These are phyloP conservation scores for Thelonectria rubi DNA, from an alignment of 2,329 filamentous ascomycete species.

Conservation along the genomic window DNA sequence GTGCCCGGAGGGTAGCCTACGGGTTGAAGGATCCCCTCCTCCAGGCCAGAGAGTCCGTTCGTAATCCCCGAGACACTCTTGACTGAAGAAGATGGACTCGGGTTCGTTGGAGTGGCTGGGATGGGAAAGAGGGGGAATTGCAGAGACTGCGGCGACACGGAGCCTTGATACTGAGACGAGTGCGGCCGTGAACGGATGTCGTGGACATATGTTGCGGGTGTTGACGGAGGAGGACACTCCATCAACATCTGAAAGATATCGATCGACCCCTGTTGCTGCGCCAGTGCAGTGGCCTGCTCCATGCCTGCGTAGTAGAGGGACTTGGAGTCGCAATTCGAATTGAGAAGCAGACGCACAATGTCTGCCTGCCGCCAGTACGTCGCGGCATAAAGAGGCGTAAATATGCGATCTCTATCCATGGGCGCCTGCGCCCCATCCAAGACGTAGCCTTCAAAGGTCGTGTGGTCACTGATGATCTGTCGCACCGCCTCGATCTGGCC, in stretches of 20 bases:
- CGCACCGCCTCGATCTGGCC: conserved; percentile 34
- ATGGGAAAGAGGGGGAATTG: not conserved
- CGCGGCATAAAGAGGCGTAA: conserved; percentile 44
- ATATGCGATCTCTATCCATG: conserved; percentile 25
- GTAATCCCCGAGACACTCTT: conserved; percentile 31
- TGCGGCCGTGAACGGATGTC: conserved; percentile 23
- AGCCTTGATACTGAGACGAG: conserved; percentile 12
- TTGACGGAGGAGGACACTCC: conserved; percentile 9
- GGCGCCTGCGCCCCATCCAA: conserved; percentile 16
- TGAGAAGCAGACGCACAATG: conserved; percentile 37
- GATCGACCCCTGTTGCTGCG: conserved; percentile 26
- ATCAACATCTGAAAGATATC: conserved; percentile 35
- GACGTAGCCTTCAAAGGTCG: conserved; percentile 38
- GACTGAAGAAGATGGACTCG: conserved; percentile 1
- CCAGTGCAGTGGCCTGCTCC: conserved; percentile 36
- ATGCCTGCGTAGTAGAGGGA: conserved; percentile 32
- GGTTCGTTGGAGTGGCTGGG: not conserved
- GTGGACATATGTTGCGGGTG: conserved; percentile 17
- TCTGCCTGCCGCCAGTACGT: conserved; percentile 41
- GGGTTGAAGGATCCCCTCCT: not conserved
- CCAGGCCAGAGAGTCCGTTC: conserved; percentile 20
- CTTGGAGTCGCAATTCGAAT: conserved; percentile 10
- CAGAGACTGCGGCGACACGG: conserved; percentile 14
- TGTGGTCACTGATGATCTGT: conserved; percentile 28
- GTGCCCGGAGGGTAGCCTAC: conserved; percentile 7